phyloP scores from a whole-genome alignment of 495 filamentous ascomycete genomes.

The Xylaria cubensis region DNA sequence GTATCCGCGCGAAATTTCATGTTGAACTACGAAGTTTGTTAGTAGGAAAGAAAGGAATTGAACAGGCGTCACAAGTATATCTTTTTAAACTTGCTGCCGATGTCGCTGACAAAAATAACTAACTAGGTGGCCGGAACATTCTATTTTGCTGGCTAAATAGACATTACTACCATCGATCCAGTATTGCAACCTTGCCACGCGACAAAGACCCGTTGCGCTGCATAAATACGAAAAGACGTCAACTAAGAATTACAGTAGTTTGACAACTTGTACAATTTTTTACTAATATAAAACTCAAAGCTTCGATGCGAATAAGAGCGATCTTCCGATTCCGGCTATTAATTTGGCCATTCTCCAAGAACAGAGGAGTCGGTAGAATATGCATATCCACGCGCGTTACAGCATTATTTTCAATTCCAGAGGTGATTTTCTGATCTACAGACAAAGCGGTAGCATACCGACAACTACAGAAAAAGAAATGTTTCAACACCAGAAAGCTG shows the following conservation, averaged over 20 bases:
- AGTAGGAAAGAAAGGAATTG: background rate
- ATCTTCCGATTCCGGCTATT: background rate
- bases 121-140: background rate
- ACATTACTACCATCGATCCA: conserved; percentile 5
- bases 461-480: background rate
- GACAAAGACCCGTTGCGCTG: conserved; percentile 1
- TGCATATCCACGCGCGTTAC: too few species aligned
- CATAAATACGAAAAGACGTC: conserved; percentile 18
- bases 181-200: conserved; percentile 6
- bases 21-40: background rate
- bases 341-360: background rate
- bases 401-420: background rate
- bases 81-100: background rate
- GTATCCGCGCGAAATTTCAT: conserved; percentile 6
- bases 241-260: background rate
- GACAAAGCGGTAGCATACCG: background rate
- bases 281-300: background rate
- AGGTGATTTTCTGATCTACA: background rate
- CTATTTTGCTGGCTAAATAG: conserved; percentile 14
- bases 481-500: background rate
- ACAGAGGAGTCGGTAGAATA: background rate
- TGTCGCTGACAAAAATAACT: background rate
- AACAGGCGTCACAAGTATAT: background rate
- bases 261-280: background rate
- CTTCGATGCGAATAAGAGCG: background rate